Conservation (phyloP, 352 stramenopile genomes). For the Globisporangium apiculatum region DNA sequence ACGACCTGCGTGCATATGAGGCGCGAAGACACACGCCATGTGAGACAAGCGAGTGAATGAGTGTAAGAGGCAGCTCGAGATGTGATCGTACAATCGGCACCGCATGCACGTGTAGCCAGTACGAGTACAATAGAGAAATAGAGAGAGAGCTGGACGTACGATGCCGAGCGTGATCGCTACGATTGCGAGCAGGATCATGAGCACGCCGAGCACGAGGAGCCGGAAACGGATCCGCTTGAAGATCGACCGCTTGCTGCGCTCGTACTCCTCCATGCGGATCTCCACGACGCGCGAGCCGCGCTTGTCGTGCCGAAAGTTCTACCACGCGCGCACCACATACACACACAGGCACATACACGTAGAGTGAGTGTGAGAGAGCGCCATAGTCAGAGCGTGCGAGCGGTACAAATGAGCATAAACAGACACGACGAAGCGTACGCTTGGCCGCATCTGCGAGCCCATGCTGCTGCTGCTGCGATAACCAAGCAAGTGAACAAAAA, state of each 20-base stretch:
- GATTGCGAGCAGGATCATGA: constrained; percentile 42
- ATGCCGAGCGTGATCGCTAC: constrained; percentile 39
- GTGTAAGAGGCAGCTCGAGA: neutral
- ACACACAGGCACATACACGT: neutral
- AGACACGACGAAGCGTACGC: constrained; percentile 18
- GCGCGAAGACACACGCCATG: neutral
- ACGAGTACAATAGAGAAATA: neutral
- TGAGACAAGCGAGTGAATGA: neutral
- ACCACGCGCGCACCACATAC: neutral
- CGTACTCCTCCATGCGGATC: constrained; percentile 62
- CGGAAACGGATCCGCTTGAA: constrained; percentile 70
- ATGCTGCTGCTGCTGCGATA: constrained; percentile 12
- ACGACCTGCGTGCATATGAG: constrained; percentile 36
- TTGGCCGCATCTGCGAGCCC: constrained; percentile 55
- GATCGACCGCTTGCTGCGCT: constrained; percentile 62
- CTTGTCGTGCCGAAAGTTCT: constrained; percentile 70
- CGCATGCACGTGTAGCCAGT: too few relatives aligned
- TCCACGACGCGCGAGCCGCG: constrained; percentile 58
- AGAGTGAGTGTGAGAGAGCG: neutral
- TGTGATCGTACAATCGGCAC: neutral
- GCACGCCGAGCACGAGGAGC: constrained; percentile 42
- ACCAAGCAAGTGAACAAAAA: too few relatives aligned
- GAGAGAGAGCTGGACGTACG: constrained; percentile 19
- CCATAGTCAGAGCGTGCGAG: too few relatives aligned
- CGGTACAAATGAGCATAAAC: neutral